phyloP scores from a whole-genome alignment of 2,329 filamentous ascomycete species.

The Xylaria sp. region DNA sequence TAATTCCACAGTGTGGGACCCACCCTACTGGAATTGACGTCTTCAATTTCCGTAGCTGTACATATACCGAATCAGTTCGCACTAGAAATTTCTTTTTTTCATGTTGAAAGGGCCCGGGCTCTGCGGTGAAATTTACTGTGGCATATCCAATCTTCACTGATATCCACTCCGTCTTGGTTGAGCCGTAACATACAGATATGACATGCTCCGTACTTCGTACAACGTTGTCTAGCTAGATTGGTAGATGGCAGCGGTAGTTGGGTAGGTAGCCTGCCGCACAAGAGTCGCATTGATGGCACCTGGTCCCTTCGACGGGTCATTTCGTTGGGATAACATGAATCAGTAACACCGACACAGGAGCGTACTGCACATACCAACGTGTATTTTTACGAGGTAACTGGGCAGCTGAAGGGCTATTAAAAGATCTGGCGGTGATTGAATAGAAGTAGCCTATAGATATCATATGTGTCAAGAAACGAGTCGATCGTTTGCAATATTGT shows the following conservation, averaged over 20 bases:
- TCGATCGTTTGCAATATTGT: constrained; percentile 10
- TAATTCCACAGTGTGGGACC: neutral
- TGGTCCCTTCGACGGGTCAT: constrained; percentile 15
- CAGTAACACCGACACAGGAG: neutral
- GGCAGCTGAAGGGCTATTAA: constrained; percentile 10
- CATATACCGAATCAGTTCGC: neutral
- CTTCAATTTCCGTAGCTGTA: constrained; percentile 14
- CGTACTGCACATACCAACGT: neutral
- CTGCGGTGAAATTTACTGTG: constrained; percentile 5
- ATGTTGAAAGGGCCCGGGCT: neutral
- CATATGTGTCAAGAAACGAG: constrained; percentile 18
- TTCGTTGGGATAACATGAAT: constrained; percentile 19
- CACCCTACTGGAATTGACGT: neutral
- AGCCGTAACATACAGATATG: neutral
- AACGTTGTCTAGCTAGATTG: neutral
- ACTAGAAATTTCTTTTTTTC: constrained; percentile 13
- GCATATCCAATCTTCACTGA: constrained; percentile 2
- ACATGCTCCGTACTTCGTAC: neutral
- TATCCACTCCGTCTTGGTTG: neutral
- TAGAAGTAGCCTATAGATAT: neutral
- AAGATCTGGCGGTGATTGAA: neutral
- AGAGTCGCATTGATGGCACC: constrained; percentile 1
- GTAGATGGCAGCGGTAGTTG: constrained; percentile 15
- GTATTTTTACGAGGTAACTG: constrained; percentile 6
- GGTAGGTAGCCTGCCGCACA: neutral